Conservation (phyloP, 768 basidiomycete genomes). For the Lentinula sp. region DNA sequence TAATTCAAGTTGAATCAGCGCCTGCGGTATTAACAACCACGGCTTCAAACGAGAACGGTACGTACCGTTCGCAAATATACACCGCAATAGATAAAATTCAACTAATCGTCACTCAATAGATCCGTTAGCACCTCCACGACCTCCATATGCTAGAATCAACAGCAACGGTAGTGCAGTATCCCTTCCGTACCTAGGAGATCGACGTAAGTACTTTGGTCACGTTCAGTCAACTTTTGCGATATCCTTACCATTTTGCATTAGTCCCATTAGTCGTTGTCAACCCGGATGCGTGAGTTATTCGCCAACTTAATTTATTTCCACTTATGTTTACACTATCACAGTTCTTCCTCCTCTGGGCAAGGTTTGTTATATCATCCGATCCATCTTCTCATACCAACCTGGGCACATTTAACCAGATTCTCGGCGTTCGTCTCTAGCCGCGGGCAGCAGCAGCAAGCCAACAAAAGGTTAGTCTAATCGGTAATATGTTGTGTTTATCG, state of each 20-base stretch:
- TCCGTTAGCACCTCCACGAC: not conserved
- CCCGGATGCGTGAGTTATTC: slow-evolving; percentile 1
- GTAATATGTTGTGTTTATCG: not conserved
- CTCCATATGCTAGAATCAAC: not conserved
- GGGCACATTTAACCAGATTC: not conserved
- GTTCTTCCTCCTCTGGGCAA: slow-evolving; percentile 2
- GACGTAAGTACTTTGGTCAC: not conserved
- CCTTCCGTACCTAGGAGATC: not conserved
- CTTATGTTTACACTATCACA: not conserved
- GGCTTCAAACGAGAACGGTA: not conserved
- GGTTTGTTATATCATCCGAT: not conserved
- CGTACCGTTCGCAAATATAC: not conserved
- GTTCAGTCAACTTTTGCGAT: not conserved
- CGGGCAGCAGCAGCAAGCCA: not conserved
- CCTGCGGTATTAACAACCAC: slow-evolving; percentile 3
- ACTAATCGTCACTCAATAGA: not conserved
- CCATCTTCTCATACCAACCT: too few relatives aligned
- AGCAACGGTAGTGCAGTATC: slow-evolving; percentile 2
- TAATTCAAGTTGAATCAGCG: slow-evolving; percentile 1
- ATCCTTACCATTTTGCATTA: not conserved
- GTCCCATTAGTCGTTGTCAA: slow-evolving; percentile 5
- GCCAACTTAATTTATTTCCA: not conserved
- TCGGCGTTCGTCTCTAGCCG: slow-evolving; percentile 1
- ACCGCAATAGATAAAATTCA: not conserved
- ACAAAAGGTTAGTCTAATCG: not conserved